A percentile compares a stretch with the other conserved stretches of the same genome.
Conservation (phyloP, 192 early-diverging fungal genomes). For the Phycomyces blakesleeanus region DNA sequence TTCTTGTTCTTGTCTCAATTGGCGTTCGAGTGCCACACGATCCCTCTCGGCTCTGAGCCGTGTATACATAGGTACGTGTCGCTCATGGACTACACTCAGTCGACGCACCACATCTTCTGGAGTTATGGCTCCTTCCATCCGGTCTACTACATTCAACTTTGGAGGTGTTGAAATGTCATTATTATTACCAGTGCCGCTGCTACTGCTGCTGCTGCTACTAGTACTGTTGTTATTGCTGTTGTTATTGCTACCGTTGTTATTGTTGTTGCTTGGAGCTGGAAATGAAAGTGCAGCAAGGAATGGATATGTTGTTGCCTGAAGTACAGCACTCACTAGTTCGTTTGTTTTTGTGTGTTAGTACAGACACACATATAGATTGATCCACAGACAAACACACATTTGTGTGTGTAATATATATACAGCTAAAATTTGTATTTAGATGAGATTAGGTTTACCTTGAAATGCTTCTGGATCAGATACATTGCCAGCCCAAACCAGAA, state of each 20-base stretch:
- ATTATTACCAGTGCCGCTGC: too few relatives aligned
- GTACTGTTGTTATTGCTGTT: too few relatives aligned
- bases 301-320: constrained; percentile 77
- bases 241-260: too few relatives aligned
- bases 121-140: constrained; percentile 56
- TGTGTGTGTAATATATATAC: too few relatives aligned
- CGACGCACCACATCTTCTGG: constrained; percentile 47
- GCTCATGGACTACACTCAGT: constrained; percentile 45
- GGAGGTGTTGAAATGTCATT: too few relatives aligned
- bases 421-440: too few relatives aligned
- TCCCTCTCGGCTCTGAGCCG: constrained; percentile 60
- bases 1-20: constrained; percentile 82
- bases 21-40: constrained; percentile 64
- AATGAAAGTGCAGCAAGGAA: constrained; percentile 75
- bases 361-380: too few relatives aligned
- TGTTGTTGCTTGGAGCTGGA: constrained; percentile 17
- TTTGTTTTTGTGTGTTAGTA: too few relatives aligned
- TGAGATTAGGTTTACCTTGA: constrained; percentile 62
- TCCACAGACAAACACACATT: too few relatives aligned
- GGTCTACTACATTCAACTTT: constrained; percentile 44
- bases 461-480: constrained; percentile 67
- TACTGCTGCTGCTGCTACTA: too few relatives aligned
- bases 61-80: constrained; percentile 52
- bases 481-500: constrained; percentile 70
- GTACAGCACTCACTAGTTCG: constrained; percentile 53